Evolutionary conservation across 192 early-diverging fungal genomes (phyloP), one percentile per base, ranked within the genome.

Genomic region (Rhizoclosmatium sp.): DNA sequence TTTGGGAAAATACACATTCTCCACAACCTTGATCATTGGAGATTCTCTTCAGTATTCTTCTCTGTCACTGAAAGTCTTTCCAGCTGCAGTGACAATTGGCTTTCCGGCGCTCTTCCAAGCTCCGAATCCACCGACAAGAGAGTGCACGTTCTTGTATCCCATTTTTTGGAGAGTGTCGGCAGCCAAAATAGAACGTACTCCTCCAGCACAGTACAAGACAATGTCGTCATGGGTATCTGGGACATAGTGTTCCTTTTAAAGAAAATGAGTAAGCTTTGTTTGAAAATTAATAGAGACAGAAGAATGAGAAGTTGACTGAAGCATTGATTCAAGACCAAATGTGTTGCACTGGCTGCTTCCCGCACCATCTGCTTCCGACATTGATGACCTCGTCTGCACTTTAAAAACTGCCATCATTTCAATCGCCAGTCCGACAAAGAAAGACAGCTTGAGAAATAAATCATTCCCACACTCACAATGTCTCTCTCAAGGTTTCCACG

Each of bases 111-210:
- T 44, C 61, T 64, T 75, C 72, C 72, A 75, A n/a, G 72, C 79
- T n/a, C 75, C 73, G 60, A 82, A 75, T 9, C 87, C 87, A 49
- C 88, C 88, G 10, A 72, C 64, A 80, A 89, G 76, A 3, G 62
- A 75, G 46, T 4, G 19, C 23, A 89, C 88, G 68, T 89, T 88
- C 81, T 82, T 83, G 83, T 89, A 89, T 9, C 88, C 88, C 85
- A 89, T 85, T 51, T 81, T 78, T 70, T 85, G 70, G 31, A 89
- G 71, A 5, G 82, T 46, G 49, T 88, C 87, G 9, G 86, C 88
- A 4, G 88, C 86, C 7, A 89, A 23, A 3, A 88, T 45, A 3
- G 88, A 88, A 16, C 88, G 86, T 23, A 64, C 65, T 2, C 88
- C 88, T 23, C 84, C 80, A 3, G 86, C 86, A 66, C 88, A 89